These are phyloP conservation scores for Lactarius pseudohatsudake DNA, from an alignment of 768 basidiomycete species.

Conservation along the genomic window DNA sequence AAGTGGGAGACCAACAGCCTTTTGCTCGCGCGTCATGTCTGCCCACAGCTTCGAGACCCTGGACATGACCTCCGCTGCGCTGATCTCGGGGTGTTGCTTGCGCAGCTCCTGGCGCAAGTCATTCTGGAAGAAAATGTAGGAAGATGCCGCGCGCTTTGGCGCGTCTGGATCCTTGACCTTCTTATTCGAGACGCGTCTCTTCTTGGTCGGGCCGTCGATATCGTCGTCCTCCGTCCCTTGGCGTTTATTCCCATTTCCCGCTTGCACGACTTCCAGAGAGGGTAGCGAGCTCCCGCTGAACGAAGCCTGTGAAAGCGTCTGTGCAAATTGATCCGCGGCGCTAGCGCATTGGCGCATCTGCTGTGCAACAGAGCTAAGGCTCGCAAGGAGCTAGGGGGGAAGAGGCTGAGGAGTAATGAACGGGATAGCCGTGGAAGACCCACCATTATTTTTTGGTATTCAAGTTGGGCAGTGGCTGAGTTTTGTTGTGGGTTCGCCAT, in stretches of 20 bases:
- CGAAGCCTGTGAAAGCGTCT: conserved; percentile 43
- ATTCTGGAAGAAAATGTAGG: conserved; percentile 95
- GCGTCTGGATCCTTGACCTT: conserved; percentile 87
- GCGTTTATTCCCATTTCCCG: conserved; percentile 47
- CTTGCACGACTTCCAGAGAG: conserved; percentile 2
- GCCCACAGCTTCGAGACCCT: conserved; percentile 78
- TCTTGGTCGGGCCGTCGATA: conserved; percentile 41
- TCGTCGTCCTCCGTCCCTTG: conserved; percentile 38
- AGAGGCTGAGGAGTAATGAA: conserved; percentile 16
- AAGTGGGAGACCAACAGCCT: conserved; percentile 54
- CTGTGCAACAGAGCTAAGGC: conserved; percentile 57
- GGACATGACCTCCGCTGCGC: conserved; percentile 69
- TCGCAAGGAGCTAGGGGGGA: conserved; percentile 49
- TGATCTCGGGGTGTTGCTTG: conserved; percentile 57
- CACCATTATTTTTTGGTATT: conserved; percentile 36
- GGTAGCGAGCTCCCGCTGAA: conserved; percentile 30
- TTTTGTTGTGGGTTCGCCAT: conserved; percentile 31
- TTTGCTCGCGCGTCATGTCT: conserved; percentile 62
- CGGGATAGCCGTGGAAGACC: not conserved
- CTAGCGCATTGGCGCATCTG: conserved; percentile 62
- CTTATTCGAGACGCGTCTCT: conserved; percentile 55
- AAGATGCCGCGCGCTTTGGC: conserved; percentile 89
- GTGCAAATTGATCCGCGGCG: conserved; percentile 60
- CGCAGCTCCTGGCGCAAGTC: conserved; percentile 76
- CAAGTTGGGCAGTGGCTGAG: conserved; percentile 32